Conservation (phyloP, 306 rosid species). For the Cucurbita moschata region DNA sequence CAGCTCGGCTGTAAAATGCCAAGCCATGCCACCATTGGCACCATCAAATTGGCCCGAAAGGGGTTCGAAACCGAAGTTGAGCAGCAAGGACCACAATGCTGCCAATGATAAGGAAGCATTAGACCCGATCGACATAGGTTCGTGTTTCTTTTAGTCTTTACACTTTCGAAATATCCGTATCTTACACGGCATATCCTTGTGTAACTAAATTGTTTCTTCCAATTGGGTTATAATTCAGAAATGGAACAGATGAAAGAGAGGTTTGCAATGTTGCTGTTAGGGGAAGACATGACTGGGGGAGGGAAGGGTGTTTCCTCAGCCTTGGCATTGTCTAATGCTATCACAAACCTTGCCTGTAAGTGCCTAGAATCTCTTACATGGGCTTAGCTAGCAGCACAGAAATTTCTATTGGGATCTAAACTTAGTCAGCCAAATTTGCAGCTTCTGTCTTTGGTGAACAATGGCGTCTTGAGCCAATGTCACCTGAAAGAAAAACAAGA, state of each 20-base stretch:
- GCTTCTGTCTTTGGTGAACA: conserved; percentile 94
- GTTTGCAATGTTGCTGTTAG: conserved; percentile 74
- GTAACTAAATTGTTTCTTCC: not conserved
- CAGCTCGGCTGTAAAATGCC: conserved; percentile 1
- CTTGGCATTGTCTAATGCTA: conserved; percentile 89
- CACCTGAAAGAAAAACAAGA: conserved; percentile 49
- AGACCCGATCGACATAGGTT: conserved; percentile 21
- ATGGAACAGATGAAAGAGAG: conserved; percentile 90
- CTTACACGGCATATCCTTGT: no score
- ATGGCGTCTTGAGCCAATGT: conserved; percentile 79
- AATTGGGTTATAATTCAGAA: conserved; percentile 44
- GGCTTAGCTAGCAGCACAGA: not conserved
- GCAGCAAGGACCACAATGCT: conserved; percentile 22
- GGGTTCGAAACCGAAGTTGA: conserved; percentile 13
- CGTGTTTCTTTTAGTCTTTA: not conserved
- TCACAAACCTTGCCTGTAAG: conserved; percentile 89
- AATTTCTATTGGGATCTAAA: not conserved
- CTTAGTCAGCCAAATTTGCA: conserved; percentile 15
- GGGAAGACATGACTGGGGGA: conserved; percentile 99
- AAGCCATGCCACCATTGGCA: not conserved
- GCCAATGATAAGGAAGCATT: conserved; percentile 36
- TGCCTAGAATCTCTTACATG: not conserved
- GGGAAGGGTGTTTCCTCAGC: conserved; percentile 97
- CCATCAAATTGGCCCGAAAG: not conserved
- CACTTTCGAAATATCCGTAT: no score